Base-by-base conservation (phyloP, 2,329 filamentous ascomycete genomes). In the Chaetomiaceae sp. region DNA sequence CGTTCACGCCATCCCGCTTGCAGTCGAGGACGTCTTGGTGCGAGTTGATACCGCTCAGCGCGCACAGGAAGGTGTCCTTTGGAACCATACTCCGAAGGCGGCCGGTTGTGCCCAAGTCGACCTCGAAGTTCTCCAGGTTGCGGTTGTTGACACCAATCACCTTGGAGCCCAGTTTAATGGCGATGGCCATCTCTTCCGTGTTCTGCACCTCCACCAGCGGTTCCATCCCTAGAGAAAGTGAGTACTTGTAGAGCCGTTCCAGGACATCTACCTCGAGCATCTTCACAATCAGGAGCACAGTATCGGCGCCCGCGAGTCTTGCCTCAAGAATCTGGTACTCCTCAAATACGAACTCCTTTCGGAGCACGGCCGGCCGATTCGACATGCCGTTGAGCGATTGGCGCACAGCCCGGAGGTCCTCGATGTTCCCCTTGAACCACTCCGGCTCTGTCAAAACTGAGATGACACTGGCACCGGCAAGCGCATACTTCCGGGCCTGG, bases 391-490 rank as follows among this genome's bases (percentile, higher is more conserved):
- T 83, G n/a, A 99, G 75, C 44, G 89, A 90, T 69, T 92, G 88
- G 40, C 94, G 84, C 27, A 97, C 94, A 30, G 86, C 84, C 55
- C 88, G 83, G 49, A 99, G 74, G 67, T 99, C 94, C 54, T 99
- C 92, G 56, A 99, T 91, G 70, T 87, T 95, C 43, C 94, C 94
- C 73, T 96, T 97, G 77, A 99, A 99, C 94, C 94, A 99, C 66
- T 97, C 88, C 0, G 95, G 94, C 71, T 99, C 94, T 0, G 94
- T 99, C 42, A 99, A 80, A n/a, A 99, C 94, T 1, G 94, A 97
- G 61, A 99, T 99, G 34, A 95, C 90, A 67, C 92, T 97, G 43
- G 94, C 94, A 13, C 94, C 95, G 6, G 94, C 91, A 47, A 94
- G 79, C 9, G 95, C 94, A 69, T 99, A 99, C 61, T 87, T 90